Conservation (phyloP, 495 filamentous ascomycete species). For the Penicillium salamii region DNA sequence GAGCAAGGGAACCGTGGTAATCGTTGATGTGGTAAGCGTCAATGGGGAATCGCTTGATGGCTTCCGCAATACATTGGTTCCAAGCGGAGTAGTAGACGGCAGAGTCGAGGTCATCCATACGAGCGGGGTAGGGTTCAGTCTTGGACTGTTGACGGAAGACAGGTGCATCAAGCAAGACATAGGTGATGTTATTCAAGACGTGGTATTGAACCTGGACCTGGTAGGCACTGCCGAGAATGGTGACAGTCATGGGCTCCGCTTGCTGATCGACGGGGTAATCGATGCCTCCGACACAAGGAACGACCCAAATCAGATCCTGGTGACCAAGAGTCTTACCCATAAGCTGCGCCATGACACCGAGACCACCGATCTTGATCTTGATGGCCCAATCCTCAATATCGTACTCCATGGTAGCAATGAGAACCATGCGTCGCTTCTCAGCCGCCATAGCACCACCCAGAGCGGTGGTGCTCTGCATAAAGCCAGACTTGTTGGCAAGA, state of each 20-base stretch:
- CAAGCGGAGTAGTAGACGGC: slow-evolving; percentile 72
- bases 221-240: slow-evolving; percentile 60
- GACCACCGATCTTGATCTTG: slow-evolving; percentile 72
- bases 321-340: slow-evolving; percentile 69
- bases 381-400: slow-evolving; percentile 71
- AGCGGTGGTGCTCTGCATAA: slow-evolving; percentile 42
- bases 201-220: slow-evolving; percentile 68
- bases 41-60: slow-evolving; percentile 59
- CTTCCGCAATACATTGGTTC: slow-evolving; percentile 67
- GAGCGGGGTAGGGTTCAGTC: slow-evolving; percentile 64
- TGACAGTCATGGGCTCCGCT: slow-evolving; percentile 62
- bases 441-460: slow-evolving; percentile 34
- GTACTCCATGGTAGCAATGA: slow-evolving; percentile 73
- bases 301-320: slow-evolving; percentile 70
- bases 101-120: slow-evolving; percentile 71
- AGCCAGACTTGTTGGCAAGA: slow-evolving; percentile 40
- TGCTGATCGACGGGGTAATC: slow-evolving; percentile 60
- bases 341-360: slow-evolving; percentile 67
- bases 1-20: slow-evolving; percentile 72
- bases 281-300: slow-evolving; percentile 66
- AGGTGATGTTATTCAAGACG: slow-evolving; percentile 65
- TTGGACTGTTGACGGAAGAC: slow-evolving; percentile 71
- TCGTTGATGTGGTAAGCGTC: slow-evolving; percentile 81
- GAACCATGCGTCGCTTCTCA: slow-evolving; percentile 49
- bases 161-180: slow-evolving; percentile 66